Conservation (phyloP, 768 basidiomycete species). For the Trametes villosa region DNA sequence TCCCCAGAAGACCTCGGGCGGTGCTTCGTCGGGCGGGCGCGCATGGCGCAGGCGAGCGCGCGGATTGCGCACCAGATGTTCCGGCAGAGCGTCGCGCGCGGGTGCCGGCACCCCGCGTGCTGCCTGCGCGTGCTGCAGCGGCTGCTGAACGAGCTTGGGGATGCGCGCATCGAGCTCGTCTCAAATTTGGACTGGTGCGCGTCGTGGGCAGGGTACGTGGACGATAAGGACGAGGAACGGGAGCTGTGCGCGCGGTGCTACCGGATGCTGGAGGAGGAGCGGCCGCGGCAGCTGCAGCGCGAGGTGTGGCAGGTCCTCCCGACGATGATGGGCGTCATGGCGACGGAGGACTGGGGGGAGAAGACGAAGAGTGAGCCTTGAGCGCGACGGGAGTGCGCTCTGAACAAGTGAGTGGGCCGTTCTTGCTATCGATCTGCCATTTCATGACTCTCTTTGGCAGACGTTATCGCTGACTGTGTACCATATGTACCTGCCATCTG, state of each 20-base stretch:
- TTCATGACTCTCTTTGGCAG: too few relatives aligned
- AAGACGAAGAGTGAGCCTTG: constrained; percentile 9
- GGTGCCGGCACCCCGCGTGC: constrained; percentile 17
- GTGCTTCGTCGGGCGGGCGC: constrained; percentile 22
- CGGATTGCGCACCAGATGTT: constrained; percentile 26
- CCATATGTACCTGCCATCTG: too few relatives aligned
- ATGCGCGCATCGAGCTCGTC: constrained; percentile 20
- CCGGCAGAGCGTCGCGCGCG: constrained; percentile 13
- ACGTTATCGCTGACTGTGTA: too few relatives aligned
- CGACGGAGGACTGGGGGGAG: constrained; percentile 15
- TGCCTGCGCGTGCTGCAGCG: constrained; percentile 20
- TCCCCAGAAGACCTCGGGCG: constrained; percentile 21
- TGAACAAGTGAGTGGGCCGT: too few relatives aligned
- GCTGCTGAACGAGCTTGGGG: constrained; percentile 18
- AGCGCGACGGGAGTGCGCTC: too few relatives aligned
- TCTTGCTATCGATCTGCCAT: too few relatives aligned
- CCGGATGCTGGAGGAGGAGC: constrained; percentile 20
- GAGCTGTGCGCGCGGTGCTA: constrained; percentile 22
- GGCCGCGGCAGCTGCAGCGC: constrained; percentile 18
- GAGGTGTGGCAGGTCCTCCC: constrained; percentile 23
- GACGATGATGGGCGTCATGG: constrained; percentile 16
- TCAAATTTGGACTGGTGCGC: constrained; percentile 21
- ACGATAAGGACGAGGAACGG: constrained; percentile 18
- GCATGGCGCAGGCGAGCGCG: constrained; percentile 25
- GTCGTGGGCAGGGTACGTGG: constrained; percentile 19